A percentile compares a stretch with the other conserved stretches of the same genome.
Evolutionary conservation across 148 eudicot genomes (phyloP).

Genomic region (Rhododendron ovatum): DNA sequence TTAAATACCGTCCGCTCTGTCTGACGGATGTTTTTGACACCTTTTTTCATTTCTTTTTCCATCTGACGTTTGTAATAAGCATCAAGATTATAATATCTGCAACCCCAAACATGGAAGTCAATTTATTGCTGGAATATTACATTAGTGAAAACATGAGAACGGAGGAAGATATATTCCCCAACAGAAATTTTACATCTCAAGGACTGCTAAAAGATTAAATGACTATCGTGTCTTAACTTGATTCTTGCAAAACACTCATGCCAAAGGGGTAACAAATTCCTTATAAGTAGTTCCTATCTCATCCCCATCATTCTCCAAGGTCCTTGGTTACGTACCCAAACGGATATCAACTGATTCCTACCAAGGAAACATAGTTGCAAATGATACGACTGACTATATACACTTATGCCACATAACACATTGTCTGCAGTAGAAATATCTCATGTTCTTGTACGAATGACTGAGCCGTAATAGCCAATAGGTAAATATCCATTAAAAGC

Average conservation of each 20-base stretch:
- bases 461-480: background rate
- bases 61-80: conserved; percentile 58
- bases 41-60: conserved; percentile 70
- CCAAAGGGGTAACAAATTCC: background rate
- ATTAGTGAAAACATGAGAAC: background rate
- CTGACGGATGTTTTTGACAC: conserved; percentile 36
- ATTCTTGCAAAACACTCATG: background rate
- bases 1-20: conserved; percentile 72
- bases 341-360: background rate
- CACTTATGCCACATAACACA: background rate
- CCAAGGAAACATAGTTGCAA: background rate
- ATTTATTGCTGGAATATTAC: background rate
- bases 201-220: background rate
- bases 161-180: background rate
- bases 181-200: background rate
- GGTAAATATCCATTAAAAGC: background rate
- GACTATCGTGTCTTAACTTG: background rate
- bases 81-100: conserved; percentile 89
- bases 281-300: background rate
- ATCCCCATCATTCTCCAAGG: background rate
- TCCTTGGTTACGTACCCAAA: background rate
- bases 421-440: background rate
- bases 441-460: no score
- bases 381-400: background rate
- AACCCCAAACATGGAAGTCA: conserved; percentile 20